These are phyloP conservation scores for Angomonas deanei DNA, from an alignment of 208 protist genomes.

Conservation along the genomic window DNA sequence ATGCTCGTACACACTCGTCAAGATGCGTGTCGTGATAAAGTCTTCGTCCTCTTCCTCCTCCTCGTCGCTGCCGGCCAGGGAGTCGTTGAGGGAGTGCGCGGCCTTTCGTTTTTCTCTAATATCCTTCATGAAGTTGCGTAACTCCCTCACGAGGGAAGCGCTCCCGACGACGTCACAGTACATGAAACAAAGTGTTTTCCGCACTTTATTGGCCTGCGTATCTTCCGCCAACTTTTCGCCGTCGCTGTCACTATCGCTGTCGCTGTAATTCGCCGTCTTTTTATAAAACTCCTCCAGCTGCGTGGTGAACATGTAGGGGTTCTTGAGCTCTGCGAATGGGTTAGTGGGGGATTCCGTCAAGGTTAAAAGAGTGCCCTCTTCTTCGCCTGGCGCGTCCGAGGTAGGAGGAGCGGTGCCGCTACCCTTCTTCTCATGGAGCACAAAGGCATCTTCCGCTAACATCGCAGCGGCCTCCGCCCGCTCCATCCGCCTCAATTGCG, in stretches of 20 bases:
- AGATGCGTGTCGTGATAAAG: conserved; percentile 15
- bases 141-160: neutral
- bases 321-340: conserved; percentile 3
- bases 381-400: neutral
- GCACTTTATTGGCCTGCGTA: conserved; percentile 7
- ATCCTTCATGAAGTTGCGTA: neutral
- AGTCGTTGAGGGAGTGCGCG: neutral
- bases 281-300: neutral
- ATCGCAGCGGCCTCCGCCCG: conserved; percentile 53
- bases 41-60: conserved; percentile 18
- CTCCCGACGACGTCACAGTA: neutral
- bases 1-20: conserved; percentile 36
- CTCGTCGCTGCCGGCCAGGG: conserved; percentile 16
- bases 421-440: neutral
- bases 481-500: conserved; percentile 50
- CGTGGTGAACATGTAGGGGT: conserved; percentile 1
- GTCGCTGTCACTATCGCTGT: conserved; percentile 6
- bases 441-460: conserved; percentile 45
- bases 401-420: neutral
- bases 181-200: conserved; percentile 1
- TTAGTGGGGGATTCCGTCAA: neutral
- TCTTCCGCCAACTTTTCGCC: conserved; percentile 13
- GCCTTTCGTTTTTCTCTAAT: neutral
- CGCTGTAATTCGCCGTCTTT: neutral
- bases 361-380: conserved; percentile 1